Conservation (phyloP, 2,329 filamentous ascomycete species). For the Diplodia corticola region DNA sequence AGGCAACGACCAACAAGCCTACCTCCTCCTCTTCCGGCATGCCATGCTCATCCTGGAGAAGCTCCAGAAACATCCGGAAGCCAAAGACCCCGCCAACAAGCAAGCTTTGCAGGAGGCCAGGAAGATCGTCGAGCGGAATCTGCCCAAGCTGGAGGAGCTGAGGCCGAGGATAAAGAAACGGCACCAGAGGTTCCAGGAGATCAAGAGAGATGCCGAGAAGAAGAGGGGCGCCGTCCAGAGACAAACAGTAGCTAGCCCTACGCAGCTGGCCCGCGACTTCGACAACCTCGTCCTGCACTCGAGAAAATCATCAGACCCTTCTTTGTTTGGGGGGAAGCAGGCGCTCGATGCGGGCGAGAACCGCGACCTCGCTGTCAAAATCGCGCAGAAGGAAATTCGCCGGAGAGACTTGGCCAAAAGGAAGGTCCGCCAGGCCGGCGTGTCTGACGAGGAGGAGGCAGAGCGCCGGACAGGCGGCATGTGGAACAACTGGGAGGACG, state of each 20-base stretch:
- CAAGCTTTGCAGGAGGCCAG: conserved; percentile 57
- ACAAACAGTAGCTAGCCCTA: conserved; percentile 29
- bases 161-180: conserved; percentile 75
- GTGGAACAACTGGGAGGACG: conserved; percentile 56
- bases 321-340: conserved; percentile 31
- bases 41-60: conserved; percentile 78
- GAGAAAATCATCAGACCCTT: conserved; percentile 25
- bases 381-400: conserved; percentile 39
- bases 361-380: conserved; percentile 35
- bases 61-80: conserved; percentile 74
- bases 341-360: conserved; percentile 37
- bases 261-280: conserved; percentile 29
- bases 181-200: conserved; percentile 65
- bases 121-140: conserved; percentile 62
- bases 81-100: conserved; percentile 62
- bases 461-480: conserved; percentile 55
- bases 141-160: conserved; percentile 72
- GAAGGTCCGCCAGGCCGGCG: conserved; percentile 54
- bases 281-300: conserved; percentile 24
- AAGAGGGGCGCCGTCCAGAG: conserved; percentile 31
- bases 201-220: conserved; percentile 43
- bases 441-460: conserved; percentile 59
- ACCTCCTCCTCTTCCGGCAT: conserved; percentile 87
- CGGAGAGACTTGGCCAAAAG: conserved; percentile 34
- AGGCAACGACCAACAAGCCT: conserved; percentile 83